phyloP scores from a whole-genome alignment of 1,139 yeast species.

The Saccharomycopsis crataegensis region DNA sequence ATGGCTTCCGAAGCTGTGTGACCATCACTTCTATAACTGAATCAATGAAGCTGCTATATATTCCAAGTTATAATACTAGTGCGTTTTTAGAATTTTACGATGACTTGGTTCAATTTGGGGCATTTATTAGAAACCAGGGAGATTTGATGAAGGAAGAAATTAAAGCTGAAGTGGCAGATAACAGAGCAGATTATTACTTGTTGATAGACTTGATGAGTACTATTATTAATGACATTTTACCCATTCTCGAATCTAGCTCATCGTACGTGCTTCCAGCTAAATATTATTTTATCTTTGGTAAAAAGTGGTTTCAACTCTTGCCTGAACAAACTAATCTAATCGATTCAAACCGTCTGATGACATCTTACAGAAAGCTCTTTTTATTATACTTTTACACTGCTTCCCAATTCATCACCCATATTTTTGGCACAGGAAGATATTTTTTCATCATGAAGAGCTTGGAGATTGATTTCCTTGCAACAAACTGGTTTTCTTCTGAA shows the following conservation, averaged over 20 bases:
- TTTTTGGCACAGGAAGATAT: constrained; percentile 11
- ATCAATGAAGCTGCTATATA: constrained; percentile 6
- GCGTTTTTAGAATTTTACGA: constrained; percentile 5
- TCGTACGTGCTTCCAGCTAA: background rate
- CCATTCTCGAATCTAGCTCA: background rate
- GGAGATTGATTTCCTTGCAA: constrained; percentile 1
- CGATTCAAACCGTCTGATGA: background rate
- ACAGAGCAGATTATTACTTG: background rate
- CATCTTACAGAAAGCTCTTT: background rate
- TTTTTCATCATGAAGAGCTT: constrained; percentile 9
- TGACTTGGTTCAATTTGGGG: constrained; percentile 8
- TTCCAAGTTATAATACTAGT: constrained; percentile 3
- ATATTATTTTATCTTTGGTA: background rate
- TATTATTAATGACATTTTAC: background rate
- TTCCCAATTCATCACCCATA: background rate
- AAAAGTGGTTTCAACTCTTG: constrained; percentile 5
- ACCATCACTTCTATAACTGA: constrained; percentile 6
- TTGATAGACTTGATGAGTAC: background rate
- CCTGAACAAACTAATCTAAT: constrained; percentile 2
- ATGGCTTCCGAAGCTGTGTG: constrained; percentile 2
- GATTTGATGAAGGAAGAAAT: background rate
- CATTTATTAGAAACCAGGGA: background rate
- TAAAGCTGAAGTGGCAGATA: constrained; percentile 3
- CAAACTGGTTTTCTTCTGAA: background rate
- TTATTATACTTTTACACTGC: constrained; percentile 8